phyloP scores from a whole-genome alignment of 257 asterid genomes.

The Solanum habrochaites region DNA sequence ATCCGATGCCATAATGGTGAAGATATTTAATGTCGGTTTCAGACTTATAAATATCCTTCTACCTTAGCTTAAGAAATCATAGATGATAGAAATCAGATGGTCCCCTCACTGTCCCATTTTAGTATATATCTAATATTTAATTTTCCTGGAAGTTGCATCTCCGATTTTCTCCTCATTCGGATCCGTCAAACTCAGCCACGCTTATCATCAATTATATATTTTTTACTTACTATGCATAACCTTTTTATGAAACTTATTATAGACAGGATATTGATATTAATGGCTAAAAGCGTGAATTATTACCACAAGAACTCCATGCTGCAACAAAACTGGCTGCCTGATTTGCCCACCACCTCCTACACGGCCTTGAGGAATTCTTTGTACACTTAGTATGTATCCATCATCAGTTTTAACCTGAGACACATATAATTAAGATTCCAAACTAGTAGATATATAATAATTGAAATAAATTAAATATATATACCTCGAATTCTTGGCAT shows the following conservation, averaged over 20 bases:
- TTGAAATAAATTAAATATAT: neutral
- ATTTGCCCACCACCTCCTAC: constrained; percentile 4
- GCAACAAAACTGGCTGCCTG: constrained; percentile 25
- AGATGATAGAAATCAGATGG: neutral
- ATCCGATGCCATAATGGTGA: neutral
- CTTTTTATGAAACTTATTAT: no score
- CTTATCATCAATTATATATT: no score
- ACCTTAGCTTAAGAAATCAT: neutral
- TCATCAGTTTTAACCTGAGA: constrained; percentile 60
- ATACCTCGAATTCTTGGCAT: constrained; percentile 21
- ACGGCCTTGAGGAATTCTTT: constrained; percentile 43
- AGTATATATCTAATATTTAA: neutral
- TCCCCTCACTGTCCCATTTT: neutral
- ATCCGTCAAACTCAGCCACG: rapidly evolving
- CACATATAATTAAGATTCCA: neutral
- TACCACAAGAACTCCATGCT: constrained; percentile 58
- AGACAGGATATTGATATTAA: no score
- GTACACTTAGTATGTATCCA: constrained; percentile 56
- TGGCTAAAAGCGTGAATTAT: constrained; percentile 3
- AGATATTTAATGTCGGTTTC: neutral
- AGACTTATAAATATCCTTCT: neutral
- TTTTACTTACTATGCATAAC: no score
- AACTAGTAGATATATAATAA: neutral
- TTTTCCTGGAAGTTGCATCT: neutral
- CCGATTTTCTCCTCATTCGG: no score